Evolutionary conservation across 1,284 basidiomycete species (phyloP).

Genomic region (Ganoderma lingzhi): DNA sequence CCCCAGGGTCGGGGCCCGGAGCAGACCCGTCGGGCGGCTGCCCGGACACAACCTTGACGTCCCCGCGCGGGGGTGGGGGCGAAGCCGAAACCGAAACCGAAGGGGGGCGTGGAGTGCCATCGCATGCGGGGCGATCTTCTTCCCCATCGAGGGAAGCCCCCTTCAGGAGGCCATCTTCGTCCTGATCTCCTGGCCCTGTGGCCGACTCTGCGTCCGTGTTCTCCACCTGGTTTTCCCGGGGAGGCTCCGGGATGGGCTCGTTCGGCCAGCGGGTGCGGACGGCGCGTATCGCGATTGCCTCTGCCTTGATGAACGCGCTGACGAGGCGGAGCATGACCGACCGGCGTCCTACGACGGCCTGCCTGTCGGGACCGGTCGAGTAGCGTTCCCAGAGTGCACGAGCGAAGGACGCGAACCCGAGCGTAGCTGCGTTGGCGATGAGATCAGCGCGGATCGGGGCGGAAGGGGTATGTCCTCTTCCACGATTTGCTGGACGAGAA

Average conservation of each 20-base stretch:
- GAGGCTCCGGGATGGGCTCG: constrained; percentile 12
- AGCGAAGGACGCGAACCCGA: constrained; percentile 56
- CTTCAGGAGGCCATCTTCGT: constrained; percentile 7
- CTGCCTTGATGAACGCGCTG: constrained; percentile 54
- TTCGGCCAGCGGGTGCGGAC: constrained; percentile 5
- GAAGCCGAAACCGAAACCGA: constrained; percentile 13
- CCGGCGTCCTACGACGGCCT: constrained; percentile 53
- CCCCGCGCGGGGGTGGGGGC: constrained; percentile 28
- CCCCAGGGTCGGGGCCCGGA: neutral
- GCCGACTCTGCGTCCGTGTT: neutral
- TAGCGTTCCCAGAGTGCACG: constrained; percentile 65
- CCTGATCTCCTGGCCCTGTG: constrained; percentile 17
- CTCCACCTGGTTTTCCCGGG: constrained; percentile 24
- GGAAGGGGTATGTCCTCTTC: constrained; percentile 50
- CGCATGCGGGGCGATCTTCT: constrained; percentile 29
- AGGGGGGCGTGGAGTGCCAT: constrained; percentile 22
- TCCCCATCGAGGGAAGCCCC: constrained; percentile 11
- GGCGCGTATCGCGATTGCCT: constrained; percentile 8
- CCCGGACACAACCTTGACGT: constrained; percentile 11
- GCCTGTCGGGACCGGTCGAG: constrained; percentile 50
- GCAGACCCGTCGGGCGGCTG: constrained; percentile 17
- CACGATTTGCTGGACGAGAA: constrained; percentile 57
- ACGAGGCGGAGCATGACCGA: constrained; percentile 62
- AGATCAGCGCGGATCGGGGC: constrained; percentile 54
- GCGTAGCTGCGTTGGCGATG: constrained; percentile 53